Percentiles rank a stretch among this genome's conserved stretches.
Evolutionary conservation across 73 alveolate species (phyloP).

Genomic region (Tetrahymena elliotti): DNA sequence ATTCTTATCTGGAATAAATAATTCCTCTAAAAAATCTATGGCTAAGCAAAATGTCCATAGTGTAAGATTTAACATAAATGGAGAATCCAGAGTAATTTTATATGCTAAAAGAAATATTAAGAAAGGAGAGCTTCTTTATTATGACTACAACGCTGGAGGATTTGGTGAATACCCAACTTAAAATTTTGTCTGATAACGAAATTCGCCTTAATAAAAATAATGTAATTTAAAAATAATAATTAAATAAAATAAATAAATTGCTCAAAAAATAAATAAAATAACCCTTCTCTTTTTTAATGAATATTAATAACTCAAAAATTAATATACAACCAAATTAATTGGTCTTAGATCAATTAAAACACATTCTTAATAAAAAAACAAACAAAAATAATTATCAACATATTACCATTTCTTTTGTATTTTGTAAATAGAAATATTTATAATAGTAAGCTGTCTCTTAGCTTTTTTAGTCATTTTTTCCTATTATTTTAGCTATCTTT

Average conservation of each 20-base stretch:
- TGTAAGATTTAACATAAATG: slow-evolving; percentile 71
- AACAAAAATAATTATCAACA: neutral
- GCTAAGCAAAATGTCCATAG: slow-evolving; percentile 70
- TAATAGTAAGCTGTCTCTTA: neutral
- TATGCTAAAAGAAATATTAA: slow-evolving; percentile 68
- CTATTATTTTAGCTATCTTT: neutral
- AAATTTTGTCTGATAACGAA: slow-evolving; percentile 49
- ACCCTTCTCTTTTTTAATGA: no score
- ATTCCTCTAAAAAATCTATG: slow-evolving; percentile 47
- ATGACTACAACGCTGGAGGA: slow-evolving; percentile 89
- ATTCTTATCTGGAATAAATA: slow-evolving; percentile 80
- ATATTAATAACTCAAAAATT: no score
- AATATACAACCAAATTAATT: no score
- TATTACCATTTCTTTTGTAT: neutral
- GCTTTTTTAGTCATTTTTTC: no score
- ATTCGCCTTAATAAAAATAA: neutral
- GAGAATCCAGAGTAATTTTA: slow-evolving; percentile 74
- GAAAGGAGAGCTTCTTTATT: slow-evolving; percentile 70
- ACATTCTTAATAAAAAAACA: no score
- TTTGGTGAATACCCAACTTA: slow-evolving; percentile 59
- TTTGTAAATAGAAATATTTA: neutral
- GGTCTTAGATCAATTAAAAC: no score
- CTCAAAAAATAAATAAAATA: no score
- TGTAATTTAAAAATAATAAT: neutral
- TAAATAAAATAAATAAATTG: neutral